Conservation (phyloP, 2,329 filamentous ascomycete genomes). For the Sporothrix pseudoabietina region DNA sequence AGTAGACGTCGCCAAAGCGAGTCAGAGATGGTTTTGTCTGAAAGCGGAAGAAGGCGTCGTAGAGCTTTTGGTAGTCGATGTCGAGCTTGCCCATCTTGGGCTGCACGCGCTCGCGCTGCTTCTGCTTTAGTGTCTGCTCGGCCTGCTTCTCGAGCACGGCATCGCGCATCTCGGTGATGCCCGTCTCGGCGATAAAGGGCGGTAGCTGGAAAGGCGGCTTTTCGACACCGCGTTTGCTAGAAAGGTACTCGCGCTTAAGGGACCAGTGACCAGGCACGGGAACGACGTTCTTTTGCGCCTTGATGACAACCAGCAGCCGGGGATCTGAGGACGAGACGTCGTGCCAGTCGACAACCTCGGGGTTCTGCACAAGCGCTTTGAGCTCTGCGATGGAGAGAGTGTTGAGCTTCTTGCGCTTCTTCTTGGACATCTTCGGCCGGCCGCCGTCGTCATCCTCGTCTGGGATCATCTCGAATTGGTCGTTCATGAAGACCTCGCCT, state of each 20-base stretch:
- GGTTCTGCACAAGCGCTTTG: conserved; percentile 86
- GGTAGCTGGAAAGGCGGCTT: conserved; percentile 91
- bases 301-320: conserved; percentile 86
- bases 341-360: conserved; percentile 96
- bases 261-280: conserved; percentile 95
- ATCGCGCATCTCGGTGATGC: conserved; percentile 97
- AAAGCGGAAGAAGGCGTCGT: conserved; percentile 97
- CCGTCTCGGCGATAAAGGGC: conserved; percentile 96
- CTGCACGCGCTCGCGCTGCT: conserved; percentile 89
- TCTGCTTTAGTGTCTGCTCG: conserved; percentile 88
- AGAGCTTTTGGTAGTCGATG: conserved; percentile 97
- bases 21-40: conserved; percentile 95
- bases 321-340: conserved; percentile 91
- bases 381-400: conserved; percentile 91
- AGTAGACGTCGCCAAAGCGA: conserved; percentile 97
- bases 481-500: conserved; percentile 79
- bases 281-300: conserved; percentile 91
- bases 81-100: conserved; percentile 97
- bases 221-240: conserved; percentile 94
- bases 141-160: conserved; percentile 95
- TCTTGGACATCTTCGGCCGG: conserved; percentile 78
- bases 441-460: conserved; percentile 67
- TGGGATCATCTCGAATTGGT: conserved; percentile 83
- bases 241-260: conserved; percentile 93
- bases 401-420: conserved; percentile 87